Evolutionary conservation across 768 basidiomycete genomes (phyloP), one percentile per base, ranked within the genome.

Genomic region (Tricholoma sp.): DNA sequence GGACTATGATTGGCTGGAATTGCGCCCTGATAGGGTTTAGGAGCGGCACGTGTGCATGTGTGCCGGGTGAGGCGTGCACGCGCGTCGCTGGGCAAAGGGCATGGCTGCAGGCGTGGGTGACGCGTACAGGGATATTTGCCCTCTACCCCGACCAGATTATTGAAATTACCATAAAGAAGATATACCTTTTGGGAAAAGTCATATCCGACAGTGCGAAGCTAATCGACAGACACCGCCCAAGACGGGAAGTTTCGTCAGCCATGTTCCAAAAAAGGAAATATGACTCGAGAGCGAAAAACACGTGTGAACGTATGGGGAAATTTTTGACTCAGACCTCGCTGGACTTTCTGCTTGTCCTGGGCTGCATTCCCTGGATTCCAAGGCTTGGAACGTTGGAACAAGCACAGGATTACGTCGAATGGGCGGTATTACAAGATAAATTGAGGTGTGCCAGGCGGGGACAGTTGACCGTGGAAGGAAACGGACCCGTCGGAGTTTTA

Each of bases 401-500:
- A n/a, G 37, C 15, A 39, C 13, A 42, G 45, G 5, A 47, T 13
- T 15, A 24, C 20, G 13, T 45, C 3, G 9, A 4, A 24, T 29
- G 12, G 11, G 28, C 45, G 28, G 11, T 47, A 1, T 8, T 18
- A 18, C 1, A 42, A 18, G 17, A 18, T 24, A 42, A n/a, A 6
- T 29, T 13, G 24, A 4, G 4, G 41, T 50, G 50, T 54, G 58
- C 56, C 55, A 41, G 44, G 36, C 39, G 28, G 20, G 18, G 56
- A 61, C 59, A 28, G 50, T 53, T 11, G 24, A 18, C 10, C 32
- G 47, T 31, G 15, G 24, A 53, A 52, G 59, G 47, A 15, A 34
- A 28, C 59, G 59, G 59, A 53, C 17, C 57, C 59, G 61, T 54
- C 63, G 56, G 63, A 64, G 63, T 64, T 60, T 57, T 34, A 64